Base-by-base conservation (phyloP, 2,329 filamentous ascomycete genomes). In the Lasiodiplodia sp. region DNA sequence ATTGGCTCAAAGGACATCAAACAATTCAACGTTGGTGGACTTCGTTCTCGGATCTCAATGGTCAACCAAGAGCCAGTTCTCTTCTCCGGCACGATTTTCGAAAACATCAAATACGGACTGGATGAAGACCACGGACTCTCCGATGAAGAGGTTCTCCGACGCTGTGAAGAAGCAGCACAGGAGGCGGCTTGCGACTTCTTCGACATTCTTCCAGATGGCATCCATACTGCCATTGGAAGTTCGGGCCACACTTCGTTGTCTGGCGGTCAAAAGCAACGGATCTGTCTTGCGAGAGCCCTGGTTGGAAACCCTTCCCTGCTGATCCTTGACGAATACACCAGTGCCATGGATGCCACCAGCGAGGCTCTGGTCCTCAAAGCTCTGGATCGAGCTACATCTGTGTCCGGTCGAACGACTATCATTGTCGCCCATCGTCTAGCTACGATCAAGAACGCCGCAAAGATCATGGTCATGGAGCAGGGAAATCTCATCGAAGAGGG, bases 171-270 rank as follows among this genome's bases (percentile, higher is more conserved):
- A 88, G 55, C 85, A 82, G 10, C 89, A 92, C 57, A 88, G 56
- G 84, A 89, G 71, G 86, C 87, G 66, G 90, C 90, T 0, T 92
- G 90, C 78, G 88, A 92, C 31, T 80, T 80, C 67, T 69, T 80
- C 16, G 73, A 75, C 25, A 71, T 73, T 23, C 73, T 80, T 7
- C 77, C 78, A 4, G 71, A 80, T 53, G 78, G 78, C 7, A 73
- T 78, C 8, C 66, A 78, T 31, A 79, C 77, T 18, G 70, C 69
- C 12, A 74, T 79, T 57, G 75, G 78, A n/a, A 72, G 76, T 14
- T 76, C 75, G 3, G 73, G 76, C 44, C 92, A 91, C 0, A 75
- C 76, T 25, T 75, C 75, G 6, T 73, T 79, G 4, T 80, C 78
- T 25, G 78, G 78, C 25, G 78, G 78, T 16, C 78, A 80, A 62